Evolutionary conservation across 1,139 yeast genomes (phyloP), one percentile per base, ranked within the genome.

Genomic region (Suhomyces anneliseae): DNA sequence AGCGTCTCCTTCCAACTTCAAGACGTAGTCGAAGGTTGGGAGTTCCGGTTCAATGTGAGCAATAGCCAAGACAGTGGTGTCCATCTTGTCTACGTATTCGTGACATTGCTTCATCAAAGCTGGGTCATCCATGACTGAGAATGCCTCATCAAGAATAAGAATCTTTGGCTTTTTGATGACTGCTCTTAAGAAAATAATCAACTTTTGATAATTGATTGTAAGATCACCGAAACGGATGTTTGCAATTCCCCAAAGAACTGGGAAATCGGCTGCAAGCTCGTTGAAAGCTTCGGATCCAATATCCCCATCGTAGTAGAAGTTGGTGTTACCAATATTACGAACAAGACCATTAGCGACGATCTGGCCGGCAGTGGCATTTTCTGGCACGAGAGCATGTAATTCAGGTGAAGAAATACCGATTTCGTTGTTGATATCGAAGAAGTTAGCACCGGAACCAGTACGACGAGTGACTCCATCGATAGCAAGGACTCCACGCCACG

Each of bases 331-430:
- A 9, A 83, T 82, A 46, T 72, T 66, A 32, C 54, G 55, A 7
- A 80, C 73, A 54, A 78, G 79, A 0, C 97, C 98, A 19, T 95
- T 87, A n/a, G 84, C 65, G 6, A 92, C 75, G 0, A 90, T 72
- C 36, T 87, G 75, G 40, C 59, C 62, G 53, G 84, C 82, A 0
- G 85, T 78, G 44, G 79, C 68, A 19, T 62, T 62, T 32, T 68
- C 69, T 1, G 97, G 95, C 51, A 88, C 88, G 27, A 90, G 75
- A 0, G 95, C 84, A 62, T 92, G 98, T 36, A 93, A 69, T 64
- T 93, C 99, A 0, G 99, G 99, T 0, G 97, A 87, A 0, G 95
- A 78, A 54, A 88, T 85, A 0, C 98, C 97, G 49, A 93, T 88
- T n/a, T 66, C 60, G 48, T 79, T 79, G 65, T 93, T 93, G 49